Conservation (phyloP, 2,329 filamentous ascomycete genomes). For the Eutypa lata region DNA sequence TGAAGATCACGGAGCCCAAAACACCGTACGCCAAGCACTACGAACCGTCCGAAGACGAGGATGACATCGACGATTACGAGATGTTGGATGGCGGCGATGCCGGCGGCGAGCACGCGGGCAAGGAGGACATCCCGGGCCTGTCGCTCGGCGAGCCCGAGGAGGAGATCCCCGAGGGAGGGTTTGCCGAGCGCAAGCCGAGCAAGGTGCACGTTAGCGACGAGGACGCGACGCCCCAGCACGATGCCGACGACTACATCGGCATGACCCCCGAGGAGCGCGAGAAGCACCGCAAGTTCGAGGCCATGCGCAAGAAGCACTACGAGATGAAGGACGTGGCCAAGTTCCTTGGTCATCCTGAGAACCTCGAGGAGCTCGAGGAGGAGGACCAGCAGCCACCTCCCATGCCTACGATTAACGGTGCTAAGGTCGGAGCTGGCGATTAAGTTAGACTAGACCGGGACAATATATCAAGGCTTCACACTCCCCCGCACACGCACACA, state of each 20-base stretch:
- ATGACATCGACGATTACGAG: slow-evolving; percentile 79
- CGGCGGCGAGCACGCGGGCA: slow-evolving; percentile 35
- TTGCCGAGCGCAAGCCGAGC: slow-evolving; percentile 35
- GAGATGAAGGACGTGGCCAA: slow-evolving; percentile 96
- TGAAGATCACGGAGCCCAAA: slow-evolving; percentile 99
- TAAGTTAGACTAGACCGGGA: slow-evolving; percentile 10
- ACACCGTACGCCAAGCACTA: slow-evolving; percentile 94
- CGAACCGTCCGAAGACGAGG: slow-evolving; percentile 83
- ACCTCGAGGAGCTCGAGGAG: slow-evolving; percentile 59
- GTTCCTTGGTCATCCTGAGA: slow-evolving; percentile 74
- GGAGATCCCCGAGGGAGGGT: slow-evolving; percentile 50
- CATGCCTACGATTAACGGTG: slow-evolving; percentile 24
- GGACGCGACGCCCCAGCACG: slow-evolving; percentile 52
- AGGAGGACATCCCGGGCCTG: slow-evolving; percentile 84
- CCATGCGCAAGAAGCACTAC: slow-evolving; percentile 92
- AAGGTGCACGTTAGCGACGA: slow-evolving; percentile 79
- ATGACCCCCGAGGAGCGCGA: slow-evolving; percentile 72
- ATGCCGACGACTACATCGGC: slow-evolving; percentile 53
- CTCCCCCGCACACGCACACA: too few species aligned
- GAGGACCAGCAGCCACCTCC: slow-evolving; percentile 39
- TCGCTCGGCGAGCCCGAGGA: slow-evolving; percentile 92
- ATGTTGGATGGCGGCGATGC: slow-evolving; percentile 45
- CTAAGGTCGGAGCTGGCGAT: slow-evolving; percentile 22
- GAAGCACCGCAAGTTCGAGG: slow-evolving; percentile 90
- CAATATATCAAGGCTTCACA: too few species aligned